Percentiles rank a stretch among this genome's conserved stretches.
phyloP scores from a whole-genome alignment of 2,329 filamentous ascomycete species.

The Aureobasidium sp. region DNA sequence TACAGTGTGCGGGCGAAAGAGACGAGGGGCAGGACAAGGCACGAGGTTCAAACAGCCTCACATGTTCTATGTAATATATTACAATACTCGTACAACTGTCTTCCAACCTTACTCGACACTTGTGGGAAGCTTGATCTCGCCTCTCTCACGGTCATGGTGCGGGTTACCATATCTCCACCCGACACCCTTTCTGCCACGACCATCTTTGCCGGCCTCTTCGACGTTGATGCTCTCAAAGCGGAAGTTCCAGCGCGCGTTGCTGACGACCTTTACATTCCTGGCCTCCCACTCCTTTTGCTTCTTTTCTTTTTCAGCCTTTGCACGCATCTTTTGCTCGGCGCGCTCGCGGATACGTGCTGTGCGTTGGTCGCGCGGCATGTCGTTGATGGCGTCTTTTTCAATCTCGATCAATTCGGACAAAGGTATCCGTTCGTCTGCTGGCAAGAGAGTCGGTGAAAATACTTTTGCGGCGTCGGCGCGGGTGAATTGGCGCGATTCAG shows the following conservation, averaged over 20 bases:
- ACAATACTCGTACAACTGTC: conserved; percentile 16
- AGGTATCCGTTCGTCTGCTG: conserved; percentile 57
- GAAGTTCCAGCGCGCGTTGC: conserved; percentile 52
- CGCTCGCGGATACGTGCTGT: conserved; percentile 36
- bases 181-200: conserved; percentile 46
- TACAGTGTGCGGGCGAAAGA: conserved; percentile 2
- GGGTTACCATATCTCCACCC: conserved; percentile 58
- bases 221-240: conserved; percentile 52
- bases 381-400: conserved; percentile 38
- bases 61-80: conserved; percentile 11
- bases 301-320: conserved; percentile 34
- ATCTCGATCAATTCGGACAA: conserved; percentile 52
- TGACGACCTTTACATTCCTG: conserved; percentile 38
- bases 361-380: conserved; percentile 36
- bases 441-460: conserved; percentile 52
- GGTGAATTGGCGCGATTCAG: conserved; percentile 59
- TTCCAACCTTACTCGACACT: conserved; percentile 40
- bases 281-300: conserved; percentile 39
- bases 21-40: neutral
- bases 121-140: conserved; percentile 56
- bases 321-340: conserved; percentile 32
- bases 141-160: conserved; percentile 56
- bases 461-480: conserved; percentile 58
- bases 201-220: conserved; percentile 49
- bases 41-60: neutral